A percentile compares a stretch with the other conserved stretches of the same genome.
Conservation (phyloP, 306 rosid species). For the Dryas drummondii region DNA sequence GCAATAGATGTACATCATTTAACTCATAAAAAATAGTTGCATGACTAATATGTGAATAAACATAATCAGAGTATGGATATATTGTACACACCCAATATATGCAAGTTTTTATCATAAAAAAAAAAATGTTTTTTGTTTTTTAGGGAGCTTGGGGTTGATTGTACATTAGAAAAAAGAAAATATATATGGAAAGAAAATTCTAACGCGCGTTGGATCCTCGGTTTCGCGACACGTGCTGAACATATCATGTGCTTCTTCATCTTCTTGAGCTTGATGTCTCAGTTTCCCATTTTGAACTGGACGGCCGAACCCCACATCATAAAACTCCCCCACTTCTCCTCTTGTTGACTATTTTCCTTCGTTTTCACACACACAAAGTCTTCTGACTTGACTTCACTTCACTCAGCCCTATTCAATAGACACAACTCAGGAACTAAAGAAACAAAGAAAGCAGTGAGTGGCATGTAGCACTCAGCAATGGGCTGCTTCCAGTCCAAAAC, state of each 20-base stretch:
- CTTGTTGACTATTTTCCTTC: constrained; percentile 1
- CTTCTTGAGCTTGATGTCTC: background rate
- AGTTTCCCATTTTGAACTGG: background rate
- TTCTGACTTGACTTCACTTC: background rate
- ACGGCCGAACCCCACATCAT: background rate
- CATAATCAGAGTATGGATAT: no score
- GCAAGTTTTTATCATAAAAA: no score
- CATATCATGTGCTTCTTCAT: constrained; percentile 11
- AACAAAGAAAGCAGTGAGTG: constrained; percentile 1
- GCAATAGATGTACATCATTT: no score
- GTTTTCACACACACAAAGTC: constrained; percentile 5
- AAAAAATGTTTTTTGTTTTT: no score
- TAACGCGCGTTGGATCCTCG: background rate
- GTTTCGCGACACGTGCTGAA: constrained; percentile 16
- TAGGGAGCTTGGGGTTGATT: no score
- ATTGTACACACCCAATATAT: no score
- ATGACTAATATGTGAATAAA: no score
- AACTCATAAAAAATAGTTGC: no score
- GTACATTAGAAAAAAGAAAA: no score
- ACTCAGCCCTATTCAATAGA: background rate
- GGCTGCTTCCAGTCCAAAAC: constrained; percentile 56
- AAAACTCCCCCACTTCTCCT: background rate
- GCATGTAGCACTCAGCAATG: constrained; percentile 35
- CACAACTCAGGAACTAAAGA: background rate
- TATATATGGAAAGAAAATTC: background rate